These are phyloP conservation scores for Ophiostoma montium DNA, from an alignment of 2,329 filamentous ascomycete genomes.

Conservation along the genomic window DNA sequence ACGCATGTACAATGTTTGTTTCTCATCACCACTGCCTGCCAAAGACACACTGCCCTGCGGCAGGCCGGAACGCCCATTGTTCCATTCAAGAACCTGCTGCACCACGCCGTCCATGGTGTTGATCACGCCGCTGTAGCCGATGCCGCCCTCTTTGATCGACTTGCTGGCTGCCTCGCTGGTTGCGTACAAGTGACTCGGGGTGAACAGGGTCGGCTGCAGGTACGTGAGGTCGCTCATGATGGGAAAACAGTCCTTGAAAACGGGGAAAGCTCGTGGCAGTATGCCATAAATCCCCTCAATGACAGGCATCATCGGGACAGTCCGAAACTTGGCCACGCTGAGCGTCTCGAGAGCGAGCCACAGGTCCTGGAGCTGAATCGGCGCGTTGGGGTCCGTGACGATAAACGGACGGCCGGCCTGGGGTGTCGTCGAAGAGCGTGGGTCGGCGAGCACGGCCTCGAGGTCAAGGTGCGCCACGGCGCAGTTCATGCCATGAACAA, in stretches of 20 bases:
- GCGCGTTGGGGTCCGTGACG: constrained; percentile 28
- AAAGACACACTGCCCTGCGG: constrained; percentile 21
- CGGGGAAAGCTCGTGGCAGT: constrained; percentile 17
- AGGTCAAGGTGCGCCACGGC: constrained; percentile 27
- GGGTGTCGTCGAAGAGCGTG: constrained; percentile 14
- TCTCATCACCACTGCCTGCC: constrained; percentile 20
- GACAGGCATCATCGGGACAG: constrained; percentile 20
- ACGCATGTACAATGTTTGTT: not conserved
- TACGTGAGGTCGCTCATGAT: constrained; percentile 22
- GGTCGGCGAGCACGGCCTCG: constrained; percentile 23
- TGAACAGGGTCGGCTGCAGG: constrained; percentile 27
- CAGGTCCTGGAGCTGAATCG: constrained; percentile 25
- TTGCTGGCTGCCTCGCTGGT: constrained; percentile 20
- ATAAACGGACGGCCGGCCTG: constrained; percentile 27
- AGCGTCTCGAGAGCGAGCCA: constrained; percentile 22
- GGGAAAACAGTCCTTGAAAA: constrained; percentile 19
- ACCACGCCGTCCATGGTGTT: constrained; percentile 27
- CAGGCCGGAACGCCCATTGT: constrained; percentile 21
- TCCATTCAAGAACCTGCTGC: constrained; percentile 28
- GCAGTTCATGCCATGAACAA: constrained; percentile 28
- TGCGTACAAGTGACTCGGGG: constrained; percentile 25
- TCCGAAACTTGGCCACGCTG: constrained; percentile 22
- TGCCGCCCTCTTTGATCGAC: constrained; percentile 22
- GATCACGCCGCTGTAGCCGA: constrained; percentile 25
- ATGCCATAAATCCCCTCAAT: constrained; percentile 23